Evolutionary conservation across 2,329 filamentous ascomycete genomes (phyloP).

Genomic region (Aschersonia sp.): DNA sequence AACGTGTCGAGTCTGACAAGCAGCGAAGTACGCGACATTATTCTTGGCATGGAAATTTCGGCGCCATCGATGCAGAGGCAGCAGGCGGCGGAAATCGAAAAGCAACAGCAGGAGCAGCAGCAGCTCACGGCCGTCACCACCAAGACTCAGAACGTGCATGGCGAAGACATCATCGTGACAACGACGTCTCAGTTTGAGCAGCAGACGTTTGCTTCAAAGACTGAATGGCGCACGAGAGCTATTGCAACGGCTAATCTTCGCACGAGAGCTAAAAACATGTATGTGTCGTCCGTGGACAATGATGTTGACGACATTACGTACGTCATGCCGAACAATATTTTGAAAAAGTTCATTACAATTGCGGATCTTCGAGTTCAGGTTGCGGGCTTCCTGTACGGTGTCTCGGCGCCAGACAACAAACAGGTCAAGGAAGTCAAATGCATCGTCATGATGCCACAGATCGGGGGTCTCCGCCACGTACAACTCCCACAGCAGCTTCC

Average conservation of each 20-base stretch:
- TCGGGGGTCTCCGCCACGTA: conserved; percentile 82
- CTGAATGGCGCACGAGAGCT: conserved; percentile 91
- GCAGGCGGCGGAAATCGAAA: conserved; percentile 96
- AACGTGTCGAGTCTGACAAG: conserved; percentile 94
- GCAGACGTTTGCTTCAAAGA: conserved; percentile 95
- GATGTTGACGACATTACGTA: conserved; percentile 87
- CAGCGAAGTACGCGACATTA: conserved; percentile 95
- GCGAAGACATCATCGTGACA: conserved; percentile 95
- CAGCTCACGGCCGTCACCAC: conserved; percentile 95
- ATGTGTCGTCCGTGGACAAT: conserved; percentile 91
- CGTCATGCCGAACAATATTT: conserved; percentile 97
- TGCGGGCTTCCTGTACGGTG: conserved; percentile 87
- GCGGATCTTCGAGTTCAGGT: conserved; percentile 93
- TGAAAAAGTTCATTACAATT: conserved; percentile 97
- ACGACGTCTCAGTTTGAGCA: conserved; percentile 98
- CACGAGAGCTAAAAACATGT: conserved; percentile 93
- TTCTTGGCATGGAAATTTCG: conserved; percentile 98
- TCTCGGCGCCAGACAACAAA: conserved; percentile 83
- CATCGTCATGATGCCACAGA: conserved; percentile 95
- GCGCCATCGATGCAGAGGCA: conserved; percentile 96
- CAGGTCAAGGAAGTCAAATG: conserved; percentile 95
- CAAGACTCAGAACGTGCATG: conserved; percentile 93
- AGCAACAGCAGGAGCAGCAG: conserved; percentile 93
- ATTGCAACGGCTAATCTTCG: conserved; percentile 94
- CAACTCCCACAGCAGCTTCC: conserved; percentile 82